A percentile compares a stretch with the other conserved stretches of the same genome.
These are phyloP conservation scores for Acacia confusa DNA, from an alignment of 306 rosid genomes.

Conservation along the genomic window DNA sequence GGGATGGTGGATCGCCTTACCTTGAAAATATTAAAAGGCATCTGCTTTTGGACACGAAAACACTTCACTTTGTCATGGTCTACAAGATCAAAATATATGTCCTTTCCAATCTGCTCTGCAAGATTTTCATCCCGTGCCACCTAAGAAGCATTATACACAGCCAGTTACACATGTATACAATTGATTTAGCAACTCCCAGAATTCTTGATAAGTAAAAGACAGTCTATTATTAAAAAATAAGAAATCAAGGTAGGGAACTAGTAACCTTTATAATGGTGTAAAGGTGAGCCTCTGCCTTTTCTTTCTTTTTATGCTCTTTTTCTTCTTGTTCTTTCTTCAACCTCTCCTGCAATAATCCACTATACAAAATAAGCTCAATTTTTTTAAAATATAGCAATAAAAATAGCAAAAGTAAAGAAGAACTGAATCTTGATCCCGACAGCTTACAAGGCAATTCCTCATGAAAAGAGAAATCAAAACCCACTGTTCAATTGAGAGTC, in stretches of 20 bases:
- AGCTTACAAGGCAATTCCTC: slow-evolving; percentile 9
- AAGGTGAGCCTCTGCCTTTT: slow-evolving; percentile 86
- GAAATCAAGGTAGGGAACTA: slow-evolving; percentile 18
- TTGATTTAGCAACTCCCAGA: slow-evolving; percentile 15
- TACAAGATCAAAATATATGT: slow-evolving; percentile 88
- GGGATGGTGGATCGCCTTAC: slow-evolving; percentile 39
- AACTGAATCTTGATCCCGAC: slow-evolving; percentile 9
- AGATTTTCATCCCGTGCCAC: slow-evolving; percentile 86
- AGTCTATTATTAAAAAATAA: slow-evolving; percentile 20
- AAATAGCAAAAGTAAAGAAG: slow-evolving; percentile 4
- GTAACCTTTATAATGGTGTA: slow-evolving; percentile 84
- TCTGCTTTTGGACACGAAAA: slow-evolving; percentile 83
- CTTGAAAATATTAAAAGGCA: slow-evolving; percentile 71
- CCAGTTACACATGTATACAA: slow-evolving; percentile 16
- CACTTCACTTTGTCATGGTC: slow-evolving; percentile 92
- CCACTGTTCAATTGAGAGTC: neutral
- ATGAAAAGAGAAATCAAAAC: slow-evolving; percentile 14
- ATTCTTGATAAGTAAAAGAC: neutral
- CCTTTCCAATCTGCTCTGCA: slow-evolving; percentile 78
- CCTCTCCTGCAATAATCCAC: slow-evolving; percentile 62
- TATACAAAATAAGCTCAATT: slow-evolving; percentile 17
- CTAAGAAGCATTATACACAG: slow-evolving; percentile 41
- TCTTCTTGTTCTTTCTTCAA: slow-evolving; percentile 91
- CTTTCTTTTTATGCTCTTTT: slow-evolving; percentile 84
- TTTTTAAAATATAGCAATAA: slow-evolving; percentile 24